Evolutionary conservation across 495 filamentous ascomycete genomes (phyloP), one percentile per base, ranked within the genome.

Genomic region (Daldinia caldariorum): DNA sequence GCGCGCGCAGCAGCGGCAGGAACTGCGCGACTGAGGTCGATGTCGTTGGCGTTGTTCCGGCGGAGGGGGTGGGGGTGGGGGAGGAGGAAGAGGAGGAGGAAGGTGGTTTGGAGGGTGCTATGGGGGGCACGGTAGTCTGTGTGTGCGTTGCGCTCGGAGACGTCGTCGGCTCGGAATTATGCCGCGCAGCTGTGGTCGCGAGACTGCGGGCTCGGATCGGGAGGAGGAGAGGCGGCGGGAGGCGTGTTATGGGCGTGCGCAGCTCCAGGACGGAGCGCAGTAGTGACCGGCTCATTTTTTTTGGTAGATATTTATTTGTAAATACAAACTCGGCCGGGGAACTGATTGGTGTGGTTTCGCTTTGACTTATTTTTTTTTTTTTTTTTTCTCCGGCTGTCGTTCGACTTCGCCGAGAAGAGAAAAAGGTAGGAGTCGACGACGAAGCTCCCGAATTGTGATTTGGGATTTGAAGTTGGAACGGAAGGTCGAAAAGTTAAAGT

Each of bases 1-100:
- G 95, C 41, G 89, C 83, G 66, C 84, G 83, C 41, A 99, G 89
- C 64, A 92, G 83, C 3, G 94, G 92, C 57, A 97, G 90, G 37
- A 92, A 85, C 41, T 86, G 76, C 59, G 86, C 83, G 66, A 94
- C 84, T 6, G 88, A 87, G 39, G 60, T 81, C 81, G 73, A 90
- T 77, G 82, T 82, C 32, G 67, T 26, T 26, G 26, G 26, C 26
- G 26, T 1, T 3, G 26, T n/a, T 71, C 69, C 71, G 63, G 70
- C 60, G 60, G 61, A 50, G 51, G 63, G 63, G 58, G 38, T 63
- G 65, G 55, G 74, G 62, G 41, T 61, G 35, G 67, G 66, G 76
- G 45, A 78, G 71, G 72, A 78, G 70, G 51, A 39, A 29, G 34
- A 7, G 16, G 41, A 0, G 37, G 63, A n/a, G 16, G 20, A 6